Conservation (phyloP, 345 rosid species). For the Ceriops decandra region DNA sequence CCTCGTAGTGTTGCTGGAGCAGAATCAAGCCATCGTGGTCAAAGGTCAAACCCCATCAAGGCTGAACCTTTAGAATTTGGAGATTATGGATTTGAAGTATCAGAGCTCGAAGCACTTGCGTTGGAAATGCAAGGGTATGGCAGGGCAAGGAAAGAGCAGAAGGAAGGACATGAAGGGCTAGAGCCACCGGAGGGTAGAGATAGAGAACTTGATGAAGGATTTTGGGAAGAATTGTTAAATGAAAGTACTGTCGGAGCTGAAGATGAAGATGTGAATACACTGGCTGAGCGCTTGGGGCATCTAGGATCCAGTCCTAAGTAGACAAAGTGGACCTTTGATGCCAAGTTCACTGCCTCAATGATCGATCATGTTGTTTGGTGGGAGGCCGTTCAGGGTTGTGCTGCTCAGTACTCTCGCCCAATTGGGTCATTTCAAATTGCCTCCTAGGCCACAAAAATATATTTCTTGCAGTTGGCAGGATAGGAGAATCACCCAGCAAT, state of each 20-base stretch:
- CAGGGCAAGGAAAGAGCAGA: slow-evolving; percentile 29
- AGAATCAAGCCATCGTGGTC: slow-evolving; percentile 18
- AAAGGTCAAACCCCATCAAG: slow-evolving; percentile 30
- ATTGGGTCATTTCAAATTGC: slow-evolving; percentile 6
- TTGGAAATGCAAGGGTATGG: slow-evolving; percentile 79
- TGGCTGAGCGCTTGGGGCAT: slow-evolving; percentile 49
- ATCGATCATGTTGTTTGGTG: no score
- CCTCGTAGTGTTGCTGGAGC: slow-evolving; percentile 3
- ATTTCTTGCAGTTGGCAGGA: slow-evolving; percentile 38
- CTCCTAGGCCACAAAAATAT: slow-evolving; percentile 18
- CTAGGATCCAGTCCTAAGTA: slow-evolving; percentile 39
- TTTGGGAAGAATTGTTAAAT: slow-evolving; percentile 48
- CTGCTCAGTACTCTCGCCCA: not conserved
- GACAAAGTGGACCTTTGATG: not conserved
- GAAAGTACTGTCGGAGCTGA: slow-evolving; percentile 31
- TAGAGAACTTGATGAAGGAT: slow-evolving; percentile 37
- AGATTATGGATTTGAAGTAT: slow-evolving; percentile 34
- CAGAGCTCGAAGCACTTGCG: slow-evolving; percentile 83
- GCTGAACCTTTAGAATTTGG: slow-evolving; percentile 44
- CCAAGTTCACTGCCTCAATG: no score
- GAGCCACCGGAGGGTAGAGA: slow-evolving; percentile 26
- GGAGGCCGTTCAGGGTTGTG: no score
- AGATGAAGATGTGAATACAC: slow-evolving; percentile 45
- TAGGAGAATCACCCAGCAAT: slow-evolving; percentile 20
- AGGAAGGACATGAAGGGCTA: slow-evolving; percentile 20